These are phyloP conservation scores for Rhipidocladum racemiflorum DNA, from an alignment of 176 grass and related monocot genomes.

Conservation along the genomic window DNA sequence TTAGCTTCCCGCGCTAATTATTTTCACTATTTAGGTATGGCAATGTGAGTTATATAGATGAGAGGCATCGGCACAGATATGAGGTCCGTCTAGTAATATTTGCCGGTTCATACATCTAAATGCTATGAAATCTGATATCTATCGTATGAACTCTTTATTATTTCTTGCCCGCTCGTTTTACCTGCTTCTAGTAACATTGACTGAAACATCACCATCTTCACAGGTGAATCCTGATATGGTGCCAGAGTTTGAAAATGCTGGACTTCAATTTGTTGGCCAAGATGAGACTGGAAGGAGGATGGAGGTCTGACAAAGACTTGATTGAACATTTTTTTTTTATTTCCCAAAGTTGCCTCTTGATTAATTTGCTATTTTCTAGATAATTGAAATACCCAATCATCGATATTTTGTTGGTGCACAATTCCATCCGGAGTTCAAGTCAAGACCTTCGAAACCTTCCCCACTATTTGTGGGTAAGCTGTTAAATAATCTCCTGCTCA, in stretches of 20 bases:
- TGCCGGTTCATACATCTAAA: not conserved
- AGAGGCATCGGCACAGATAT: constrained; percentile 81
- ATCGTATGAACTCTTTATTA: not conserved
- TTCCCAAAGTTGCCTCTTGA: not conserved
- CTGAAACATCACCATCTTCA: constrained; percentile 26
- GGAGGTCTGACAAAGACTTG: constrained; percentile 48
- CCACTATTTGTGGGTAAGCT: constrained; percentile 85
- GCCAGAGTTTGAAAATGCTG: constrained; percentile 67
- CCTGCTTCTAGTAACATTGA: not conserved
- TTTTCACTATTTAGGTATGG: constrained; percentile 53
- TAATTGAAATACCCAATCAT: constrained; percentile 83
- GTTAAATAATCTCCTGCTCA: not conserved
- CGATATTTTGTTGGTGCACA: constrained; percentile 84
- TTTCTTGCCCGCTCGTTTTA: not conserved
- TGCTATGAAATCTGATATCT: not conserved
- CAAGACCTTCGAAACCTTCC: constrained; percentile 84
- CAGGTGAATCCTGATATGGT: constrained; percentile 86
- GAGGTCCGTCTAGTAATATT: constrained; percentile 44
- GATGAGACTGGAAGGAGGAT: constrained; percentile 66
- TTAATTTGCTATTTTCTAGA: constrained; percentile 47
- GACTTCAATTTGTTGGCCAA: constrained; percentile 75
- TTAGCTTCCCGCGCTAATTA: not conserved
- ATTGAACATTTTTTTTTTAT: not conserved
- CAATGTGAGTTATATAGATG: constrained; percentile 57
- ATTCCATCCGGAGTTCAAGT: constrained; percentile 98